A percentile compares a stretch with the other conserved stretches of the same genome.
Evolutionary conservation across 2,329 filamentous ascomycete genomes (phyloP).

Genomic region (Sordariomycetes sp.): DNA sequence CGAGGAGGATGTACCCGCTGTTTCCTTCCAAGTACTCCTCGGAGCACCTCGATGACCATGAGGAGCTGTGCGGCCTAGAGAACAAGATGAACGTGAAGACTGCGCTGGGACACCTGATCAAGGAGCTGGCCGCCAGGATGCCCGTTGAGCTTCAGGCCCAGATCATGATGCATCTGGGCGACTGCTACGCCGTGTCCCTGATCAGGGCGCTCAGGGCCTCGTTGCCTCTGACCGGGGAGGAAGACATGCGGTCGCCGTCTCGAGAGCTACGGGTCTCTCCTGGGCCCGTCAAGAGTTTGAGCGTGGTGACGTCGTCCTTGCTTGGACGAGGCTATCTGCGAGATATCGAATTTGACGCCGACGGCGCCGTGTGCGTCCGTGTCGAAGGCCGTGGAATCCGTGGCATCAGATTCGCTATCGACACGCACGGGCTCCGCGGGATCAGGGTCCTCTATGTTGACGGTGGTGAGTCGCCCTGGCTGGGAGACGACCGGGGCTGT

Average conservation of each 20-base stretch:
- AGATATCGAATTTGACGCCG: not conserved
- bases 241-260: too few relatives aligned
- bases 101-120: constrained; percentile 1
- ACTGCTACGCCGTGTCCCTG: not conserved
- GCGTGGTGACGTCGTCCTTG: not conserved
- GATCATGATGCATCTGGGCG: not conserved
- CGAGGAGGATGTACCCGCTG: not conserved
- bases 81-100: not conserved
- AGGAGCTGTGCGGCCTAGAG: not conserved
- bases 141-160: constrained; percentile 6
- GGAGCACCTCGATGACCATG: not conserved
- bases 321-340: not conserved
- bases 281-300: not conserved
- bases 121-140: not conserved
- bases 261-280: not conserved
- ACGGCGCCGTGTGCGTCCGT: not conserved
- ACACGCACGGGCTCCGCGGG: constrained; percentile 6
- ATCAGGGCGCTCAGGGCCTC: not conserved
- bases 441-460: constrained; percentile 6
- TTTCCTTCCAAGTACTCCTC: not conserved
- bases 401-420: constrained; percentile 6
- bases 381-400: not conserved
- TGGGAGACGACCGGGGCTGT: constrained; percentile 5
- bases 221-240: not conserved
- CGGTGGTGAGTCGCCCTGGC: constrained; percentile 5